Evolutionary conservation across 805 yeast genomes (phyloP).

Genomic region (Pachysolen tannophilus): DNA sequence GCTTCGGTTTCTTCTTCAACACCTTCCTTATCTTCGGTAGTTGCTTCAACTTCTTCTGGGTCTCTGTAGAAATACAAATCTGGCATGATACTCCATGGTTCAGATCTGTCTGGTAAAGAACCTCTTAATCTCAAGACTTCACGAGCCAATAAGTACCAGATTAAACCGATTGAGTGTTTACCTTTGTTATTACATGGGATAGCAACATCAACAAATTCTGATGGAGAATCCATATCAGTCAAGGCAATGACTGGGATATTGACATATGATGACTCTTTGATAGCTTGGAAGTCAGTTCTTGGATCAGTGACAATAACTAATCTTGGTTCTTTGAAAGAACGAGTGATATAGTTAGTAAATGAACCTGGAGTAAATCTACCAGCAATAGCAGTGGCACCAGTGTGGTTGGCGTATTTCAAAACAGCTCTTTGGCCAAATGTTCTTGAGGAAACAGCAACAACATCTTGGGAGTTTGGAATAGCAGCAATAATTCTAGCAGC

Average conservation of each 20-base stretch:
- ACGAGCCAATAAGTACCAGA: constrained; percentile 99
- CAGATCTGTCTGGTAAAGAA: constrained; percentile 89
- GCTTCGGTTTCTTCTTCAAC: constrained; percentile 57
- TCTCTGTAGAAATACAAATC: constrained; percentile 99
- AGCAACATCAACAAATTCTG: constrained; percentile 98
- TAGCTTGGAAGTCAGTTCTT: constrained; percentile 99
- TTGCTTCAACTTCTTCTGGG: constrained; percentile 96
- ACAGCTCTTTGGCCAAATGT: constrained; percentile 99
- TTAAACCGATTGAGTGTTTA: constrained; percentile 98
- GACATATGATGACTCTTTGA: constrained; percentile 99
- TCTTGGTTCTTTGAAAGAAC: constrained; percentile 99
- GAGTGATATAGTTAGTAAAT: constrained; percentile 99
- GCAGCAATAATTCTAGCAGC: constrained; percentile 99
- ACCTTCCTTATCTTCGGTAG: constrained; percentile 53
- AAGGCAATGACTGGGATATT: constrained; percentile 99
- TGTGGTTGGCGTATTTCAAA: constrained; percentile 98
- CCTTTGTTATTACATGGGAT: constrained; percentile 99
- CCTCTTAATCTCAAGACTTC: constrained; percentile 99
- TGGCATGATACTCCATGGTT: constrained; percentile 99
- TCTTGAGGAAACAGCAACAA: constrained; percentile 98
- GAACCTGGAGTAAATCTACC: constrained; percentile 99
- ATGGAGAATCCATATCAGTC: constrained; percentile 97
- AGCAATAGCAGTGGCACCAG: constrained; percentile 99
- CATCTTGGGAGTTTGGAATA: constrained; percentile 96
- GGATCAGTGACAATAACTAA: constrained; percentile 98